Conservation (phyloP, 2,329 filamentous ascomycete species). For the Penicillium sp. region DNA sequence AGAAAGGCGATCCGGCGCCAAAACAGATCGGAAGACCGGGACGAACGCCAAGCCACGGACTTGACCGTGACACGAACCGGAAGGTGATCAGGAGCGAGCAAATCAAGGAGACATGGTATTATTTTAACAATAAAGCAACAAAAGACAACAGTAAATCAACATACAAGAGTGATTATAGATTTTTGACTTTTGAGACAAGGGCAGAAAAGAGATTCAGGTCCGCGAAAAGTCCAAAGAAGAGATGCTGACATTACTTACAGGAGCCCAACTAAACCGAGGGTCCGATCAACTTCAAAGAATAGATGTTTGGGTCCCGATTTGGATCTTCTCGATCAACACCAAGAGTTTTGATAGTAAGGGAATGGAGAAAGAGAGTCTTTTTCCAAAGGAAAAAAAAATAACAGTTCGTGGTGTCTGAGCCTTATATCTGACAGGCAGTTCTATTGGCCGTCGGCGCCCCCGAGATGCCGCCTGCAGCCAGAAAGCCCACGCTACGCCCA, state of each 20-base stretch:
- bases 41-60: constrained; percentile 23
- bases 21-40: constrained; percentile 27
- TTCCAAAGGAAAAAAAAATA: not conserved
- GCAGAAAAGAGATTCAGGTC: not conserved
- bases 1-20: constrained; percentile 26
- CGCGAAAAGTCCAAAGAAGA: not conserved
- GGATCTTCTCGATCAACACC: not conserved
- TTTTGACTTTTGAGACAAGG: no score
- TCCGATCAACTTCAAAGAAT: no score
- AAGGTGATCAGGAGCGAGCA: not conserved
- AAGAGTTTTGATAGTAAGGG: no score
- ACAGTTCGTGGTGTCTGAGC: not conserved
- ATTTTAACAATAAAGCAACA: not conserved
- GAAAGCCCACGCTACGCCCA: not conserved
- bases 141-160: not conserved
- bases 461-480: not conserved
- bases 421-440: constrained; percentile 10
- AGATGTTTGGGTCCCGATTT: not conserved
- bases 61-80: not conserved
- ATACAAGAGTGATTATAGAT: not conserved
- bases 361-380: not conserved
- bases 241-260: not conserved
- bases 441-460: constrained; percentile 4
- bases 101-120: not conserved
- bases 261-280: not conserved